Evolutionary conservation across 768 basidiomycete species (phyloP).

Genomic region (Nidularia pulvinata): DNA sequence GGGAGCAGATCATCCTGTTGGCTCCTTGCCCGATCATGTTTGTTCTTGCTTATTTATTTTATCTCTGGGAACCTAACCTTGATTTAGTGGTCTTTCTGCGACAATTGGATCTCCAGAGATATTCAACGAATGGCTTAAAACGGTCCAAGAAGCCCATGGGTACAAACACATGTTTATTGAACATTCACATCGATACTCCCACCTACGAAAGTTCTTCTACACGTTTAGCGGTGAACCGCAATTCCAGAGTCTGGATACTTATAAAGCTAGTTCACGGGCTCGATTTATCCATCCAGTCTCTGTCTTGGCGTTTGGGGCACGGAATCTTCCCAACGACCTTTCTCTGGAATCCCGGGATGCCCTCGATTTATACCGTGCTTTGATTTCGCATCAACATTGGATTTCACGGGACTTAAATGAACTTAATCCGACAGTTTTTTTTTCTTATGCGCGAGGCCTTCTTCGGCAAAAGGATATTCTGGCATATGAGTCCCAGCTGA

Average conservation of each 20-base stretch:
- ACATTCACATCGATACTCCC: constrained; percentile 72
- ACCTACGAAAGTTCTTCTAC: constrained; percentile 70
- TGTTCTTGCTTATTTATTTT: constrained; percentile 13
- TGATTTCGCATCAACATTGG: constrained; percentile 17
- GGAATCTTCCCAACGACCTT: constrained; percentile 57
- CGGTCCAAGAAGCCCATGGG: constrained; percentile 58
- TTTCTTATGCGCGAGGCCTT: constrained; percentile 27
- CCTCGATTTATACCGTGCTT: constrained; percentile 46
- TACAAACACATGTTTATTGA: constrained; percentile 60
- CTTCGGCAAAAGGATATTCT: constrained; percentile 63
- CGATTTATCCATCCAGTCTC: constrained; percentile 67
- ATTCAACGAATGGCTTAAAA: constrained; percentile 66
- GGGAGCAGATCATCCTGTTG: constrained; percentile 75
- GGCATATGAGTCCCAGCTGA: constrained; percentile 54
- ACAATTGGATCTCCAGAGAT: constrained; percentile 65
- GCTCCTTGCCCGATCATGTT: constrained; percentile 76
- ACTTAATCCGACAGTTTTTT: constrained; percentile 45
- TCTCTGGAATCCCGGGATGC: constrained; percentile 62
- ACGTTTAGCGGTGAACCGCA: constrained; percentile 16
- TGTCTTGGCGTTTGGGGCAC: constrained; percentile 51
- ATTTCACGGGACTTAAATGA: constrained; percentile 16
- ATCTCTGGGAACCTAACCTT: not conserved
- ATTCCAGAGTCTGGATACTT: constrained; percentile 35
- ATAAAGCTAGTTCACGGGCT: constrained; percentile 35
- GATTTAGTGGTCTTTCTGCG: constrained; percentile 62